Conservation (phyloP, 352 stramenopile genomes). For the Halophytophthora polymorphica region DNA sequence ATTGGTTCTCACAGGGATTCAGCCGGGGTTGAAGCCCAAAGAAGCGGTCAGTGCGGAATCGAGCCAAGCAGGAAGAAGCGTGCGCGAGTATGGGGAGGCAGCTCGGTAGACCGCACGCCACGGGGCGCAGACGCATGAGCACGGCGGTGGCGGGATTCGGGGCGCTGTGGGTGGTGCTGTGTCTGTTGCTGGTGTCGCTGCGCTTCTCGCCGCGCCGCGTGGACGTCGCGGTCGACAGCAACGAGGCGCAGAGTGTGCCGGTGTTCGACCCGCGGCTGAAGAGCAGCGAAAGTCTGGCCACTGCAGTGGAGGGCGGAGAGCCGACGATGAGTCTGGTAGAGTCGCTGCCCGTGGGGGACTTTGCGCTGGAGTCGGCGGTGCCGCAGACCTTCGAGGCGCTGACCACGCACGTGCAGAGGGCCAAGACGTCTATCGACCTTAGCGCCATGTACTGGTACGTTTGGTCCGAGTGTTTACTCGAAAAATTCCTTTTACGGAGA, state of each 20-base stretch:
- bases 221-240: background rate
- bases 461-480: background rate
- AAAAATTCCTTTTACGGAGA: background rate
- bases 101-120: background rate
- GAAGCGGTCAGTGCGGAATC: no score
- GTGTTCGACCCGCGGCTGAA: slow-evolving; percentile 21
- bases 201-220: slow-evolving; percentile 13
- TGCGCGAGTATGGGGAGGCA: background rate
- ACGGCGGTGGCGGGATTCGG: slow-evolving; percentile 3
- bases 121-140: no score
- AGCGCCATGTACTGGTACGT: slow-evolving; percentile 79
- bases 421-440: slow-evolving; percentile 56
- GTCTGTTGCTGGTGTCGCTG: slow-evolving; percentile 21
- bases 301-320: background rate
- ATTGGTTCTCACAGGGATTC: no score
- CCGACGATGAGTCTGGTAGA: slow-evolving; percentile 54
- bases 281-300: slow-evolving; percentile 9
- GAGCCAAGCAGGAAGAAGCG: no score
- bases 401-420: slow-evolving; percentile 33
- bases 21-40: no score
- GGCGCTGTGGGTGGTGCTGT: slow-evolving; percentile 21
- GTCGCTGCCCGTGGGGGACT: slow-evolving; percentile 64
- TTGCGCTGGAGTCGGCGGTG: slow-evolving; percentile 31
- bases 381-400: slow-evolving; percentile 51
- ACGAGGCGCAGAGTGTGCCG: background rate